phyloP scores from a whole-genome alignment of 1,284 basidiomycete genomes.

The Irpex sp. region DNA sequence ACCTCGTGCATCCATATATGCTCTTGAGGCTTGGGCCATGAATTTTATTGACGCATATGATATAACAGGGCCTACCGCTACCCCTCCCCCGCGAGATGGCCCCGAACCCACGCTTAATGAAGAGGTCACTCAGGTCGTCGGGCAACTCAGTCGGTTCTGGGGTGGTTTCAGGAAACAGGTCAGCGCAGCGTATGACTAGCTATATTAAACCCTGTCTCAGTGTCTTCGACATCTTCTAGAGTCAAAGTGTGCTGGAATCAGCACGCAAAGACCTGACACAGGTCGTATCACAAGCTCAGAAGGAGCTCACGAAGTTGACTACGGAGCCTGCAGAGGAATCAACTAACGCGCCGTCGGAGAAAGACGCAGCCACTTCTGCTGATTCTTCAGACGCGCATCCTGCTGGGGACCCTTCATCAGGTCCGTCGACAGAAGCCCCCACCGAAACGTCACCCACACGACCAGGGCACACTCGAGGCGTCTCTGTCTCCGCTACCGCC shows the following conservation, averaged over 20 bases:
- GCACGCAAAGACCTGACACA: conserved; percentile 77
- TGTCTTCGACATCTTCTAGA: conserved; percentile 39
- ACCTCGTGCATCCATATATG: neutral
- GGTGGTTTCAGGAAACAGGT: conserved; percentile 88
- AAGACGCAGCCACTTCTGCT: neutral
- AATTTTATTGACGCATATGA: conserved; percentile 73
- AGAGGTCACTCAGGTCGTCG: conserved; percentile 84
- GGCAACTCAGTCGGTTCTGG: conserved; percentile 83
- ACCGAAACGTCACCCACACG: conserved; percentile 18
- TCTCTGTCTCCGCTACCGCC: conserved; percentile 27
- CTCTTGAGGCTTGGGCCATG: conserved; percentile 37
- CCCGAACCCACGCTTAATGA: conserved; percentile 71
- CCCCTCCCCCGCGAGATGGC: conserved; percentile 33
- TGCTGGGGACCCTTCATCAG: neutral
- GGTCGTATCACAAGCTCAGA: conserved; percentile 81
- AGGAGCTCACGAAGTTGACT: conserved; percentile 68
- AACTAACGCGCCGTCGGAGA: conserved; percentile 7
- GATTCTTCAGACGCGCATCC: neutral
- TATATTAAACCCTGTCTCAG: too few species aligned
- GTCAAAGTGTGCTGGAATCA: conserved; percentile 66
- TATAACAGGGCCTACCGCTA: conserved; percentile 39
- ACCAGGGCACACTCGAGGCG: conserved; percentile 20
- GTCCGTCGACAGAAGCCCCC: conserved; percentile 9
- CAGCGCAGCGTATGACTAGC: conserved; percentile 20
- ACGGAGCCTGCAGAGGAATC: conserved; percentile 25